A percentile compares a stretch with the other conserved stretches of the same genome.
phyloP scores from a whole-genome alignment of 495 filamentous ascomycete species.

The Neurospora discreta region DNA sequence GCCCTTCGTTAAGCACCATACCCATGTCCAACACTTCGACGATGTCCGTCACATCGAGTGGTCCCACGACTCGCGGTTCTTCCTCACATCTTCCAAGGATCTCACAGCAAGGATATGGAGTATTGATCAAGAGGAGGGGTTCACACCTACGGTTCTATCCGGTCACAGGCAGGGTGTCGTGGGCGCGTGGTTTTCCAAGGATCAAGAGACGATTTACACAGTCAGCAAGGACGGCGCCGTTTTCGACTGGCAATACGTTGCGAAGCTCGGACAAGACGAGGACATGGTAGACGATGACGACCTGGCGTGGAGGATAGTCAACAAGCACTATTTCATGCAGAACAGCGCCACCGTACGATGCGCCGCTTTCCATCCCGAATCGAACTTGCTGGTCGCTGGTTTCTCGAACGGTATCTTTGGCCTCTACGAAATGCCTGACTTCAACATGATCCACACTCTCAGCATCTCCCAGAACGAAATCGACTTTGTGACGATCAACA shows the following conservation, averaged over 20 bases:
- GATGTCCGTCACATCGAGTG: slow-evolving; percentile 75
- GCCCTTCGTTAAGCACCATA: slow-evolving; percentile 79
- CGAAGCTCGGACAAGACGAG: slow-evolving; percentile 44
- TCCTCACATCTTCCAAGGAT: slow-evolving; percentile 83
- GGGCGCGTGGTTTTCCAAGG: slow-evolving; percentile 82
- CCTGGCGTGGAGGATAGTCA: slow-evolving; percentile 72
- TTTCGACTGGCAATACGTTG: slow-evolving; percentile 56
- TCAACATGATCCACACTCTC: slow-evolving; percentile 80
- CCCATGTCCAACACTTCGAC: slow-evolving; percentile 82
- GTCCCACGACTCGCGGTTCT: slow-evolving; percentile 91
- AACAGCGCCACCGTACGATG: slow-evolving; percentile 79
- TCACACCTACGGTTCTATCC: slow-evolving; percentile 76
- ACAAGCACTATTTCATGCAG: slow-evolving; percentile 87
- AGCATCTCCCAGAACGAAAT: slow-evolving; percentile 96
- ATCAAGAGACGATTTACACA: slow-evolving; percentile 63
- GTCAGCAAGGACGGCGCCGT: slow-evolving; percentile 47
- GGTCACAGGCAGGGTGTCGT: slow-evolving; percentile 82
- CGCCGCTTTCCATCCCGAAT: slow-evolving; percentile 73
- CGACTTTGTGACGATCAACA: slow-evolving; percentile 84
- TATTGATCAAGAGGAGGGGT: slow-evolving; percentile 72
- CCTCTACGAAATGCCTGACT: slow-evolving; percentile 92
- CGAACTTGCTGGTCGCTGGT: slow-evolving; percentile 79
- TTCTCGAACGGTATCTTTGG: slow-evolving; percentile 92
- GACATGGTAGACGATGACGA: slow-evolving; percentile 48
- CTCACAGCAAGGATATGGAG: slow-evolving; percentile 93